Base-by-base conservation (phyloP, 805 yeast genomes). In the Kuraishia piskuri region DNA sequence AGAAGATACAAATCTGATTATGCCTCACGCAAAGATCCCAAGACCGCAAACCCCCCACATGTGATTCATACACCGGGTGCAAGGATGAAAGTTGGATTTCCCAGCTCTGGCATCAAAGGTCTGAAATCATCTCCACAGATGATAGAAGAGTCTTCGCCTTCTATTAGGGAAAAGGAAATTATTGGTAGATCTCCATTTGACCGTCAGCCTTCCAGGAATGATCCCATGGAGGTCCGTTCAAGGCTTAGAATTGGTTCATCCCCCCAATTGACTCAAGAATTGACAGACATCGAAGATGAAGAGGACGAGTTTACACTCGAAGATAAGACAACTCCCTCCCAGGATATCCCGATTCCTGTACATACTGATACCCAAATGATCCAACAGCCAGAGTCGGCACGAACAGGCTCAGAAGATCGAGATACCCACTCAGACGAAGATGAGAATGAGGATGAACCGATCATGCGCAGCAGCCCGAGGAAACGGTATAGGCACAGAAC, bases 261-360 rank as follows among this genome's bases (percentile, higher is more conserved):
- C 19, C 25, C 46, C 14, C 56, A 65, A 47, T 49, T 64, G 20
- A 61, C 68, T 10, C 66, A 64, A 47, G 67, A 64, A 1, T 31
- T 64, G 1, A 61, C 66, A 2, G 67, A 64, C 44, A 57, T 63
- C 45, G 67, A 63, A 44, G 66, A 64, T 49, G 63, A 61, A 14
- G 44, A 25, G 14, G 37, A n/a, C 10, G 22, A 12, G 19, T 31
- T 31, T n/a, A 31, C 40, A 6, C 22, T 44, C 4, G 47, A 22
- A 12, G 14, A 5, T 17, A 12, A 20, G 22, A 12, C 17, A 12
- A 31, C 40, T 31, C 40, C 14, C 40, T 12, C 17, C 47, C 22
- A 44, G 47, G 47, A 9, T 21, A 26, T 8, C 26, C 22, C 26
- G 22, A 3, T 46, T 17, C 22, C 26, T 6, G 26, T 26, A 22